Evolutionary conservation across 805 yeast species (phyloP), one percentile per base, ranked within the genome.

Genomic region (Saccharomyces paradoxus): DNA sequence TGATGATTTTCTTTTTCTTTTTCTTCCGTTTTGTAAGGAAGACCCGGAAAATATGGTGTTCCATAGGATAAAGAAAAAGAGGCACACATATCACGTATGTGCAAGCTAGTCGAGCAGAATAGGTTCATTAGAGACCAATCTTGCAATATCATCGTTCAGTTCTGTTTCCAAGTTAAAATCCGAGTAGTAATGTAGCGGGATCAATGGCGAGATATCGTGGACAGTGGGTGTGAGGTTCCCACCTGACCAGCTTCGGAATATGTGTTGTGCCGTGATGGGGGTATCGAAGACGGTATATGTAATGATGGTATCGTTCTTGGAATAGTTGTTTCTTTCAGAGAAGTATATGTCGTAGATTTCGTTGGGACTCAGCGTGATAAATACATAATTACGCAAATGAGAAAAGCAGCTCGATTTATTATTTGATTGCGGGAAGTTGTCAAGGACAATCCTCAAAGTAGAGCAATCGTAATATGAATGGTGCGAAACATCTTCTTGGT

Each of bases 281-380:
- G 56, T 53, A 3, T 31, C 32, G 14, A 61, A 54, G 2, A 57
- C 59, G 0, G 55, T 57, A 49, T 63, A 63, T n/a, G 55, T 60
- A 4, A 62, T 63, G 7, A 63, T 53, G 3, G 48, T 47, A 3
- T 28, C 50, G 24, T 55, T 62, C 2, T 49, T 49, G 2, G 30
- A 37, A 49, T 51, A 58, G 27, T 56, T 50, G 52, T 62, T 63
- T 52, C 65, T 55, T 2, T 61, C 51, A 1, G 67, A 64, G 50
- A 58, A 63, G 49, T 58, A 60, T 2, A 60, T 29, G 21, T 61
- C 62, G 49, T 52, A 41, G n/a, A 62, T 37, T 13, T 14, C 26
- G 14, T 28, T 22, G 3, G 27, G 17, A 22, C 17, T 37, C 13
- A 37, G 44, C 44, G 24, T 21, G 44, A 17, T 21, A 12, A 37